Evolutionary conservation across 805 yeast genomes (phyloP).

Genomic region (Candida vaughaniae): DNA sequence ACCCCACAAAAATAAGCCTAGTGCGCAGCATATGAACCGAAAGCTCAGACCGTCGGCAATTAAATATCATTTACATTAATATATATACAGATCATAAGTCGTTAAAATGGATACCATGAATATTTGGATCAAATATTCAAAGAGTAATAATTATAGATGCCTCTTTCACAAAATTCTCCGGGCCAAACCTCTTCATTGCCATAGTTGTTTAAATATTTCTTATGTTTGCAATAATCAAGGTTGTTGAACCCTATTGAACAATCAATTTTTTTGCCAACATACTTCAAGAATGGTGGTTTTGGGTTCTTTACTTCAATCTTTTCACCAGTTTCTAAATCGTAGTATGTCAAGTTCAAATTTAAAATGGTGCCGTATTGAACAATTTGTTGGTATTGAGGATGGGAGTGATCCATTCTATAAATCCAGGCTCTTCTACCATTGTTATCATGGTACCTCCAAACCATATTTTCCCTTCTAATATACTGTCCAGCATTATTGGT

Average conservation of each 20-base stretch:
- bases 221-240: conserved; percentile 31
- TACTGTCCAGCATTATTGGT: conserved; percentile 39
- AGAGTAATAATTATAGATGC: conserved; percentile 58
- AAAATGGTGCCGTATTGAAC: conserved; percentile 14
- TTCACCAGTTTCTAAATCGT: conserved; percentile 64
- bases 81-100: conserved; percentile 1
- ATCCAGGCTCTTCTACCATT: conserved; percentile 85
- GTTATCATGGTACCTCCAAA: conserved; percentile 55
- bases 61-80: no score
- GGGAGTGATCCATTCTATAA: conserved; percentile 42
- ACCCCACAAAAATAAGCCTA: no score
- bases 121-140: conserved; percentile 43
- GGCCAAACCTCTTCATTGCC: conserved; percentile 47
- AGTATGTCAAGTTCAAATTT: conserved; percentile 47
- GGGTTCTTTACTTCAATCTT: conserved; percentile 48
- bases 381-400: conserved; percentile 32
- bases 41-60: no score
- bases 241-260: conserved; percentile 54
- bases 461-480: conserved; percentile 26
- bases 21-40: no score
- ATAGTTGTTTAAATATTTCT: conserved; percentile 26
- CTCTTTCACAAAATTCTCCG: conserved; percentile 50
- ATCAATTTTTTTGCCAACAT: conserved; percentile 52
- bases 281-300: conserved; percentile 51
- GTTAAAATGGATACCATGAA: no score